Percentiles rank a stretch among this genome's conserved stretches.
Evolutionary conservation across 495 filamentous ascomycete species (phyloP).

Genomic region (Penicillium angulare): DNA sequence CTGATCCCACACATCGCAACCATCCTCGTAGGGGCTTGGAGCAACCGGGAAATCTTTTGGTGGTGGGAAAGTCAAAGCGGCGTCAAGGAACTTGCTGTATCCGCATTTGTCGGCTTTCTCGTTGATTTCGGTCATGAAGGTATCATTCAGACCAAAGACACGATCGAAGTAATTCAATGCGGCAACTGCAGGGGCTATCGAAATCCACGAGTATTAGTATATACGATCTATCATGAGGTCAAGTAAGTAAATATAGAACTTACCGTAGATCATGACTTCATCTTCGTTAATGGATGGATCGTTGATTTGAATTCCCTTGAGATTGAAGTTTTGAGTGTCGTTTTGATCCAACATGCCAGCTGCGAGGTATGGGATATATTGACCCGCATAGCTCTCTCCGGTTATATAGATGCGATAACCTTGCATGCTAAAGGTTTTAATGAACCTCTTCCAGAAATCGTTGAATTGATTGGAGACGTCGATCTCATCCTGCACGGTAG

Average conservation of each 20-base stretch:
- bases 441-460: constrained; percentile 68
- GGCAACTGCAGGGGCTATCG: constrained; percentile 57
- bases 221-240: too few species aligned
- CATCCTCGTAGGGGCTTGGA: constrained; percentile 23
- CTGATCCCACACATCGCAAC: constrained; percentile 58
- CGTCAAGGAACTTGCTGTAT: constrained; percentile 59
- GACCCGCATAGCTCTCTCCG: constrained; percentile 71
- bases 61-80: constrained; percentile 68
- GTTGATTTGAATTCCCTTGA: constrained; percentile 67
- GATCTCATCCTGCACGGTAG: constrained; percentile 60
- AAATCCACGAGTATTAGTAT: too few species aligned
- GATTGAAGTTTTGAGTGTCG: constrained; percentile 63
- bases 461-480: constrained; percentile 68
- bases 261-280: constrained; percentile 37
- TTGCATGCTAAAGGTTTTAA: constrained; percentile 64
- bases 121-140: constrained; percentile 60
- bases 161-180: constrained; percentile 61
- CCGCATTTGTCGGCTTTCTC: constrained; percentile 57
- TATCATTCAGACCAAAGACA: constrained; percentile 65
- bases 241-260: constrained; percentile 1
- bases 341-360: constrained; percentile 69
- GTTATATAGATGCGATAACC: constrained; percentile 65
- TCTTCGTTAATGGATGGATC: constrained; percentile 61
- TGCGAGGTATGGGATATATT: constrained; percentile 79
- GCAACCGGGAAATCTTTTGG: constrained; percentile 51